These are phyloP conservation scores for Lentinula guzmanii DNA, from an alignment of 768 basidiomycete genomes.

Conservation along the genomic window DNA sequence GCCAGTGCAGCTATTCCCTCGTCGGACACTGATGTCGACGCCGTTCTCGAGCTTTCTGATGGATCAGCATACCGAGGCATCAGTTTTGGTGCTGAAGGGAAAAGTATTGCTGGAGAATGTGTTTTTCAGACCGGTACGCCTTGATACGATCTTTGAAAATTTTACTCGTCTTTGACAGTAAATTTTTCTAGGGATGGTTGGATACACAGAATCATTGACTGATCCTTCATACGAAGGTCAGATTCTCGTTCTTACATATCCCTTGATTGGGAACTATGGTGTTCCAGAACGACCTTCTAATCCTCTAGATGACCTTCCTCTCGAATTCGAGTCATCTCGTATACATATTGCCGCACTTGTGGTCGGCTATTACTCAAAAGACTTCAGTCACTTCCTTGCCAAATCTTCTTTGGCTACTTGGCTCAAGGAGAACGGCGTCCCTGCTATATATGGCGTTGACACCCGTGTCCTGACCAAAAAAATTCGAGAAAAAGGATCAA, in stretches of 20 bases:
- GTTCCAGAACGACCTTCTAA: conserved; percentile 66
- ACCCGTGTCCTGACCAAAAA: conserved; percentile 96
- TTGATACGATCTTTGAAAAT: not conserved
- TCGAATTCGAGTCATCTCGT: conserved; percentile 88
- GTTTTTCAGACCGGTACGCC: conserved; percentile 96
- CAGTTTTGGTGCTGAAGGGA: conserved; percentile 88
- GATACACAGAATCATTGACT: conserved; percentile 96
- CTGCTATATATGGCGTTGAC: conserved; percentile 94
- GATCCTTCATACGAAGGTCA: conserved; percentile 99
- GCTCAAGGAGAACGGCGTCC: conserved; percentile 92
- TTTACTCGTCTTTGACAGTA: conserved; percentile 1
- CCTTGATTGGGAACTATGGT: conserved; percentile 95
- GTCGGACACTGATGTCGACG: conserved; percentile 37
- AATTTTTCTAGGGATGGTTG: conserved; percentile 81
- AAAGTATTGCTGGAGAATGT: conserved; percentile 94
- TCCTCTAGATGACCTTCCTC: conserved; percentile 50
- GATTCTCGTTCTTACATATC: conserved; percentile 96
- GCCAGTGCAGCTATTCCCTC: conserved; percentile 26
- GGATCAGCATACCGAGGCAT: conserved; percentile 84
- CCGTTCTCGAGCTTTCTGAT: conserved; percentile 85
- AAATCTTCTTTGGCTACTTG: conserved; percentile 81
- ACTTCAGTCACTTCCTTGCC: conserved; percentile 94
- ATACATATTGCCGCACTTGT: conserved; percentile 92
- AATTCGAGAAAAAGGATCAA: conserved; percentile 89
- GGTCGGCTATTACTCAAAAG: conserved; percentile 89